phyloP scores from a whole-genome alignment of 345 rosid species.

The Populus davidiana region DNA sequence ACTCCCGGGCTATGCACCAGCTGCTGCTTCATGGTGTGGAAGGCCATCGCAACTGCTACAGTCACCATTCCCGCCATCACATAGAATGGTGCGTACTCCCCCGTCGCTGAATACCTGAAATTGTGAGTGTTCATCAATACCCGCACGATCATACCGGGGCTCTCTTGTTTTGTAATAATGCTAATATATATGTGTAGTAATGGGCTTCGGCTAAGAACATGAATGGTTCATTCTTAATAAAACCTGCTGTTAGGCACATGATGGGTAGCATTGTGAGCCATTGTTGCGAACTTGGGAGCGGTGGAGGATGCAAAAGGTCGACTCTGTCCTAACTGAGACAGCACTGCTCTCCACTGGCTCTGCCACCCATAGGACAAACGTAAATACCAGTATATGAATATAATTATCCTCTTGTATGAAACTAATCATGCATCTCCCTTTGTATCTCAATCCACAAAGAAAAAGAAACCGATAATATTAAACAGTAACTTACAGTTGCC shows the following conservation, averaged over 20 bases:
- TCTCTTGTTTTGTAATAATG: too few relatives aligned
- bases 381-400: slow-evolving; percentile 2
- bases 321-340: slow-evolving; percentile 9
- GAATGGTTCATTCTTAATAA: too few relatives aligned
- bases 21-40: slow-evolving; percentile 48
- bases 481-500: slow-evolving; percentile 17
- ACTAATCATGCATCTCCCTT: neutral
- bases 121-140: neutral
- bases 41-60: slow-evolving; percentile 30
- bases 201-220: too few relatives aligned
- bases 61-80: slow-evolving; percentile 40
- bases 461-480: neutral
- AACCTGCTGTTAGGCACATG: too few relatives aligned
- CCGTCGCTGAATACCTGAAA: slow-evolving; percentile 30
- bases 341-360: slow-evolving; percentile 4
- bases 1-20: slow-evolving; percentile 42
- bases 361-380: neutral
- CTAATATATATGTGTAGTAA: too few relatives aligned
- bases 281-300: slow-evolving; percentile 7
- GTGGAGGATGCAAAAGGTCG: slow-evolving; percentile 23
- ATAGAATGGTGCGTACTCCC: slow-evolving; percentile 43
- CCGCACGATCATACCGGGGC: too few relatives aligned
- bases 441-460: neutral
- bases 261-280: neutral
- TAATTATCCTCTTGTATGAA: too few relatives aligned